Conservation (phyloP, 2,329 filamentous ascomycete genomes). For the Lasiodiplodia sp. region DNA sequence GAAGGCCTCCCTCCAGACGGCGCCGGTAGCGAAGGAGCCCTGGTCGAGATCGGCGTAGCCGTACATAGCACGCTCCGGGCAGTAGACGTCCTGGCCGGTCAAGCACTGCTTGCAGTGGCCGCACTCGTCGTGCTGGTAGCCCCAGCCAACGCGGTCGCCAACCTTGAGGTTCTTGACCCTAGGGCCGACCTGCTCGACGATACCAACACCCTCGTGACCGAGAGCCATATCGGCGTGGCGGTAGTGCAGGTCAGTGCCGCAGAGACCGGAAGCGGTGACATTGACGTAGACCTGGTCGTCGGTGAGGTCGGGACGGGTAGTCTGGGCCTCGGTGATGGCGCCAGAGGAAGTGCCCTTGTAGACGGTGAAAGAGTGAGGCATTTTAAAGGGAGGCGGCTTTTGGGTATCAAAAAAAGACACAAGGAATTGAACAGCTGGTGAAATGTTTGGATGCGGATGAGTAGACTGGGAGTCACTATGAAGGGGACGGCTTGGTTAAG, state of each 20-base stretch:
- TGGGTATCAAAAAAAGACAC: slow-evolving; percentile 8
- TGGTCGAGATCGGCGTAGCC: slow-evolving; percentile 55
- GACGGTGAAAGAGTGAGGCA: slow-evolving; percentile 62
- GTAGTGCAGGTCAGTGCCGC: slow-evolving; percentile 65
- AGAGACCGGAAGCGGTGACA: slow-evolving; percentile 72
- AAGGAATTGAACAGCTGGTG: not conserved
- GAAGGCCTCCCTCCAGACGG: slow-evolving; percentile 58
- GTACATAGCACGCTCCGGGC: slow-evolving; percentile 42
- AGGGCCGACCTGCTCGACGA: slow-evolving; percentile 58
- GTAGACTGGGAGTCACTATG: not conserved
- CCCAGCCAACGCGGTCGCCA: slow-evolving; percentile 61
- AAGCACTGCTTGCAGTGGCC: slow-evolving; percentile 56
- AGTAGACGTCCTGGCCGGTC: slow-evolving; percentile 50
- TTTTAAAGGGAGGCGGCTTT: slow-evolving; percentile 31
- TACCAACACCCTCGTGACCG: slow-evolving; percentile 64
- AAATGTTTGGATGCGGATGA: slow-evolving; percentile 6
- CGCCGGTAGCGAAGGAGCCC: slow-evolving; percentile 55
- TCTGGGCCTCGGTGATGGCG: slow-evolving; percentile 60
- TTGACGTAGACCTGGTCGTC: slow-evolving; percentile 67
- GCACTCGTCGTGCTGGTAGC: slow-evolving; percentile 56
- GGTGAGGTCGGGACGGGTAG: slow-evolving; percentile 55
- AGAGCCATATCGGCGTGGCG: slow-evolving; percentile 54
- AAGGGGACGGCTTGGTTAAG: not conserved
- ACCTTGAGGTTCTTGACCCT: slow-evolving; percentile 56
- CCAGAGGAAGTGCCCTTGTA: slow-evolving; percentile 69